These are phyloP conservation scores for Fusarium fracticaudum DNA, from an alignment of 2,329 filamentous ascomycete genomes.

Conservation along the genomic window DNA sequence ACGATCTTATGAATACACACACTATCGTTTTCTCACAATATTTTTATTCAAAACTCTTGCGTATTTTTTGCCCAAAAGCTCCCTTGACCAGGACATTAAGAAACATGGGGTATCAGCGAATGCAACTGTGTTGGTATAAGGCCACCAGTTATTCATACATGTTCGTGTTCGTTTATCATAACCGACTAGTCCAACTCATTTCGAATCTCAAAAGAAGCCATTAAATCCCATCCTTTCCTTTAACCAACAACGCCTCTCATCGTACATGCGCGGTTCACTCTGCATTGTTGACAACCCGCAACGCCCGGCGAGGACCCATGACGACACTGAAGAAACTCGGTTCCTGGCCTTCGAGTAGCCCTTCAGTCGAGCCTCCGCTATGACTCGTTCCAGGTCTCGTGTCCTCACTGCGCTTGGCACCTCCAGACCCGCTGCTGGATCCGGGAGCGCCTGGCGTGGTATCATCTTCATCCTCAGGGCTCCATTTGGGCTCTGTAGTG, in stretches of 20 bases:
- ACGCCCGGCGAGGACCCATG: constrained; percentile 72
- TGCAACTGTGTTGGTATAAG: constrained; percentile 12
- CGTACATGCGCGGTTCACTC: constrained; percentile 38
- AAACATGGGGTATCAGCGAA: constrained; percentile 39
- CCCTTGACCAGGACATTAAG: neutral
- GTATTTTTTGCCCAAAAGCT: neutral
- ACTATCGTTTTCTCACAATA: neutral
- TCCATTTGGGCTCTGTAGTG: constrained; percentile 45
- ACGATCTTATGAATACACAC: constrained; percentile 23
- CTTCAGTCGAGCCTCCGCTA: constrained; percentile 57
- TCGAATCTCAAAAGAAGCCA: neutral
- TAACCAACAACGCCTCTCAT: neutral
- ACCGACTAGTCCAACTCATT: neutral
- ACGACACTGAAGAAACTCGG: constrained; percentile 78
- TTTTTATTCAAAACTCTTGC: neutral
- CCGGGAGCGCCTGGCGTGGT: constrained; percentile 32
- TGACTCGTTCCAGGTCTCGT: constrained; percentile 40
- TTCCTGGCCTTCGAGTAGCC: constrained; percentile 67
- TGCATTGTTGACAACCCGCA: constrained; percentile 72
- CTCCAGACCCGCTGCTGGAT: constrained; percentile 37
- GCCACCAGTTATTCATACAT: constrained; percentile 15
- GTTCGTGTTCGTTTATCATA: constrained; percentile 25
- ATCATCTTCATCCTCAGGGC: constrained; percentile 38
- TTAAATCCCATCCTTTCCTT: neutral
- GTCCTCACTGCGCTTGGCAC: constrained; percentile 40